Evolutionary conservation across 1,284 basidiomycete genomes (phyloP).

Genomic region (Melampsora americana): DNA sequence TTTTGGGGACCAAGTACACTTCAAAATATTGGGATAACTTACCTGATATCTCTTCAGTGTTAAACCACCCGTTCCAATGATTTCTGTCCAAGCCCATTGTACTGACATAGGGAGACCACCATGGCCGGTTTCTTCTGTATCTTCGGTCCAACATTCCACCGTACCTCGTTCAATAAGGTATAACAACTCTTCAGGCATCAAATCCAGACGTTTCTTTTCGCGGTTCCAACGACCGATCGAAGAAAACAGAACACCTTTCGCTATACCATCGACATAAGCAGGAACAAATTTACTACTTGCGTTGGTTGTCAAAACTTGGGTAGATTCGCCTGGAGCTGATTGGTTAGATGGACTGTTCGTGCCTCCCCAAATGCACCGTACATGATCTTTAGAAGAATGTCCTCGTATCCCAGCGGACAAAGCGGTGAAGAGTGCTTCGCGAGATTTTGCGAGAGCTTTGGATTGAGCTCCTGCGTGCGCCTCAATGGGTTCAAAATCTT

Average conservation of each 20-base stretch:
- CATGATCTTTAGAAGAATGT: slow-evolving; percentile 42
- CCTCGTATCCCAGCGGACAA: slow-evolving; percentile 29
- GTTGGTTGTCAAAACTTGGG: background rate
- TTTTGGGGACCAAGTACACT: background rate
- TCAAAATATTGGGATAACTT: background rate
- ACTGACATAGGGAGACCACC: slow-evolving; percentile 35
- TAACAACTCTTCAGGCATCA: slow-evolving; percentile 35
- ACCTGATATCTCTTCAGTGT: slow-evolving; percentile 43
- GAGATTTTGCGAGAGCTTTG: slow-evolving; percentile 27
- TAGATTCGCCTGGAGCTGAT: background rate
- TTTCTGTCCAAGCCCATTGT: slow-evolving; percentile 38
- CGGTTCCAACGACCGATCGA: slow-evolving; percentile 38
- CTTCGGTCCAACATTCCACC: slow-evolving; percentile 39
- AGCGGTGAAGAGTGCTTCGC: slow-evolving; percentile 34
- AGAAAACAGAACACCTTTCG: slow-evolving; percentile 40
- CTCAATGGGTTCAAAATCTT: slow-evolving; percentile 41
- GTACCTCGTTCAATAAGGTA: slow-evolving; percentile 43
- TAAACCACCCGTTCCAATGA: slow-evolving; percentile 29
- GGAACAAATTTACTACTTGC: background rate
- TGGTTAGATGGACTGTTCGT: background rate
- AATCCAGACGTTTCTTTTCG: slow-evolving; percentile 33
- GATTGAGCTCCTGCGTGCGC: slow-evolving; percentile 6
- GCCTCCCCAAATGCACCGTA: slow-evolving; percentile 29
- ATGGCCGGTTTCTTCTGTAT: background rate
- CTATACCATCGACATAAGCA: slow-evolving; percentile 27